A percentile compares a stretch with the other conserved stretches of the same genome.
These are phyloP conservation scores for Sporothrix mexicana DNA, from an alignment of 2,329 filamentous ascomycete genomes.

Conservation along the genomic window DNA sequence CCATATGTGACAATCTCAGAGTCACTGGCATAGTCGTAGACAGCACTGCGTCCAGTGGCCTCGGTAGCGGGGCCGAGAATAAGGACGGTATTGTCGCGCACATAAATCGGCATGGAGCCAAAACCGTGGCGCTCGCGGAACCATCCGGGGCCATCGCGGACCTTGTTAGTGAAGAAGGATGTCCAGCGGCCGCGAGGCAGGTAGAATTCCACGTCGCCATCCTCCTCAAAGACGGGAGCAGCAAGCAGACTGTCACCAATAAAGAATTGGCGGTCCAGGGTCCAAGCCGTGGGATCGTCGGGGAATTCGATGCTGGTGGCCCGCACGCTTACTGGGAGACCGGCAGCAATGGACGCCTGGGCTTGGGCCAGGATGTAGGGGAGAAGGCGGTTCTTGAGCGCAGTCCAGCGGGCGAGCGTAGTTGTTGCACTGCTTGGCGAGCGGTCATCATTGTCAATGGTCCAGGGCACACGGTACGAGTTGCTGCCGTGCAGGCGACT, in stretches of 20 bases:
- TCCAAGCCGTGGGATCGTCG: slow-evolving; percentile 70
- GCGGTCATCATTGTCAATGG: slow-evolving; percentile 68
- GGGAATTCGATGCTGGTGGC: slow-evolving; percentile 74
- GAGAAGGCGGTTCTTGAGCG: background rate
- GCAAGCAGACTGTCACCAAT: slow-evolving; percentile 49
- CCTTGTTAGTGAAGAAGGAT: slow-evolving; percentile 55
- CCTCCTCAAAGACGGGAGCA: slow-evolving; percentile 48
- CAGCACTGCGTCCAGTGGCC: background rate
- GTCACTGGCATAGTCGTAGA: slow-evolving; percentile 1
- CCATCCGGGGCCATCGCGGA: slow-evolving; percentile 60
- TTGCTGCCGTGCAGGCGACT: slow-evolving; percentile 72
- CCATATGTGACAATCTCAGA: background rate
- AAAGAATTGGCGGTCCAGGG: slow-evolving; percentile 74
- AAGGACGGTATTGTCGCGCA: slow-evolving; percentile 46
- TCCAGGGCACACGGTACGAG: slow-evolving; percentile 77
- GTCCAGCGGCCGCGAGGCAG: slow-evolving; percentile 58
- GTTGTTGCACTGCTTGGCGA: slow-evolving; percentile 47
- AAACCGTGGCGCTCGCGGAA: slow-evolving; percentile 66
- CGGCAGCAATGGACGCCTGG: background rate
- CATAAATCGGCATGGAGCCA: slow-evolving; percentile 62
- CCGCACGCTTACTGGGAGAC: slow-evolving; percentile 55
- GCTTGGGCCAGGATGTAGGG: slow-evolving; percentile 9
- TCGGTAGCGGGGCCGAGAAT: background rate
- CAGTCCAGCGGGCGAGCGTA: slow-evolving; percentile 15
- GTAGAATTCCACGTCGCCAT: slow-evolving; percentile 70